Base-by-base conservation (phyloP, 1,284 basidiomycete species). In the Meira nashicola region DNA sequence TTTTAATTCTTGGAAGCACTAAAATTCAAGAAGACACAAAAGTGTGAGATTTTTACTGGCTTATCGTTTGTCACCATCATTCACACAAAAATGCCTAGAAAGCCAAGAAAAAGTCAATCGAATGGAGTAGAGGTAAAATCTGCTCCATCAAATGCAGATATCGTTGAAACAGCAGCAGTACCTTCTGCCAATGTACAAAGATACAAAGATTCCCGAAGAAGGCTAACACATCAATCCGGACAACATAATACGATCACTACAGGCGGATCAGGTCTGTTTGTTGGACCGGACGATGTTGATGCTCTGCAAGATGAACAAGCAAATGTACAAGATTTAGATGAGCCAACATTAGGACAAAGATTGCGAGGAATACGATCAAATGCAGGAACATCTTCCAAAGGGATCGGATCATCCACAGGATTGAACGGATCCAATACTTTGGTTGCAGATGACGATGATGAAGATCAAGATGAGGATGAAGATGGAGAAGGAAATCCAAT, bases 401-500 rank as follows among this genome's bases (percentile, higher is more conserved):
- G 25, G 10, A 11, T 53, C 8, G n/a, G n/a, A n/a, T n/a, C n/a
- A n/a, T n/a, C n/a, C 8, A 33, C 28, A 4, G 28, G 28, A 33
- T 33, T 33, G 8, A 33, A 33, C 8, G 28, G 23, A 44, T 25
- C 43, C 4, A 17, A 17, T 44, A 17, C 58, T 25, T 54, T 54
- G 15, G 48, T 41, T 23, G 58, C 44, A 28, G 55, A 44, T 2
- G 50, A 43, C 25, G 21, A 41, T 47, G 68, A 68, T 40, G 65
- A 66, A 10, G 65, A 70, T 43, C 60, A 63, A 21, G 55, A 63
- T 51, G 15, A 39, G 15, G 33, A 54, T 9, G 65, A 58, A 10
- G 61, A 60, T 12, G 64, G 65, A 17, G 64, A 63, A 25, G 67
- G 65, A 7, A 62, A 66, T 38, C 57, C 55, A 39, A 58, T 62